Percentiles rank a stretch among this genome's conserved stretches.
Conservation (phyloP, 768 basidiomycete genomes). For the Leucocoprinus leucothites region DNA sequence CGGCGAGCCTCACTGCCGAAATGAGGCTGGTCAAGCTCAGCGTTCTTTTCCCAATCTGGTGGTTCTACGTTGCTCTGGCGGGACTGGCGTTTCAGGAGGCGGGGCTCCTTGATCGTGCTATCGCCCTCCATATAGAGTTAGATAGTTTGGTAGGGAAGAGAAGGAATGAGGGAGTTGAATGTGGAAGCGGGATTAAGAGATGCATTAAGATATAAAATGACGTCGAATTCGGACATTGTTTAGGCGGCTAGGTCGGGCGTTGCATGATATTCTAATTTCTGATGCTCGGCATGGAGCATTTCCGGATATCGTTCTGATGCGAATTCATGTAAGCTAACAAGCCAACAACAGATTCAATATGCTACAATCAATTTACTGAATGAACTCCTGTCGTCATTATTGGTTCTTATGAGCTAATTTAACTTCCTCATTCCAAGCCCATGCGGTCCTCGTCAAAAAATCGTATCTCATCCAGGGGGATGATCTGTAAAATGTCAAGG, state of each 20-base stretch:
- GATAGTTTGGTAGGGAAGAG: not conserved
- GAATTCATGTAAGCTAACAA: too few relatives aligned
- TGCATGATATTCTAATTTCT: conserved; percentile 1
- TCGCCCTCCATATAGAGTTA: not conserved
- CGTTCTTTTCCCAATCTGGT: not conserved
- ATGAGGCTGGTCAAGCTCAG: not conserved
- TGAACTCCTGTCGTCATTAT: too few relatives aligned
- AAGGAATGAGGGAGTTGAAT: not conserved
- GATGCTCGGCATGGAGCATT: not conserved
- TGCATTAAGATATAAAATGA: not conserved
- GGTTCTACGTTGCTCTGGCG: not conserved
- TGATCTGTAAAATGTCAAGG: not conserved
- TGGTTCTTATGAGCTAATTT: too few relatives aligned
- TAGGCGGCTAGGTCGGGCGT: not conserved
- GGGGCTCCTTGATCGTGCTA: not conserved
- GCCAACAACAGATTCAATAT: too few relatives aligned
- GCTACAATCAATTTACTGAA: too few relatives aligned
- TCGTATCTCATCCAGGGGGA: not conserved
- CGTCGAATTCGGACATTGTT: not conserved
- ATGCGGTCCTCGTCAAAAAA: conserved; percentile 5
- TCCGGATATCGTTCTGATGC: not conserved
- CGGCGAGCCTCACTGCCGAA: conserved; percentile 33
- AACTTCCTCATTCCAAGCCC: not conserved
- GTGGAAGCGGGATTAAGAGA: too few relatives aligned
- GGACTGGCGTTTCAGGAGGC: not conserved